These are phyloP conservation scores for Ceriops zippeliana DNA, from an alignment of 345 rosid species.

Conservation along the genomic window DNA sequence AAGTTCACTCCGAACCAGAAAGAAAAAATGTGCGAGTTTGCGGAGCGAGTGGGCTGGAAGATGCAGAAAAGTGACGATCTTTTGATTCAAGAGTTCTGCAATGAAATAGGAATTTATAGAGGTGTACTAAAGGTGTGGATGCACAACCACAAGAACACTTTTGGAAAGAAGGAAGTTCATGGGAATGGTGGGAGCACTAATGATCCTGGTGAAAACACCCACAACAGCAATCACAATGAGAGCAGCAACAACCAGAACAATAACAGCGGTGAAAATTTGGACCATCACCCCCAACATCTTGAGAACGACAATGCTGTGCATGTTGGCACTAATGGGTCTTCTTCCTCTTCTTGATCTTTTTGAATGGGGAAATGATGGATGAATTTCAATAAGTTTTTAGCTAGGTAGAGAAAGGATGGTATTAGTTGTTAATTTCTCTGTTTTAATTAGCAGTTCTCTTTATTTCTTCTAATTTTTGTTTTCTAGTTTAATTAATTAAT, in stretches of 20 bases:
- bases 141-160: conserved; percentile 88
- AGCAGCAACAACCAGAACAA: conserved; percentile 8
- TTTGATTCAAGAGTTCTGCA: conserved; percentile 53
- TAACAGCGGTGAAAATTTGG: conserved; percentile 7
- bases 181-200: neutral
- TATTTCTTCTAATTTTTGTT: conserved; percentile 17
- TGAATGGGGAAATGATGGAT: neutral
- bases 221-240: conserved; percentile 5
- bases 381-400: conserved; percentile 19
- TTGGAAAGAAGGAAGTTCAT: conserved; percentile 32
- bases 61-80: conserved; percentile 81
- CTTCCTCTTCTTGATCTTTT: conserved; percentile 28
- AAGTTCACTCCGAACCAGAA: conserved; percentile 28
- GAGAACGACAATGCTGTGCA: conserved; percentile 17
- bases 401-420: conserved; percentile 23
- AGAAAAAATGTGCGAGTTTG: conserved; percentile 19
- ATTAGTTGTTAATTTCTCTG: conserved; percentile 9
- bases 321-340: conserved; percentile 27
- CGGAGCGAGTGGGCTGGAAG: conserved; percentile 82
- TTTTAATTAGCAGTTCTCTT: conserved; percentile 16
- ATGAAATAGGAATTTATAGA: conserved; percentile 63
- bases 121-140: conserved; percentile 89
- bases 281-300: conserved; percentile 5
- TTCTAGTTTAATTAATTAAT: conserved; percentile 31
- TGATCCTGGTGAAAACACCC: neutral